A percentile compares a stretch with the other conserved stretches of the same genome.
phyloP scores from a whole-genome alignment of 257 asterid species.

The Primulina tabacum region DNA sequence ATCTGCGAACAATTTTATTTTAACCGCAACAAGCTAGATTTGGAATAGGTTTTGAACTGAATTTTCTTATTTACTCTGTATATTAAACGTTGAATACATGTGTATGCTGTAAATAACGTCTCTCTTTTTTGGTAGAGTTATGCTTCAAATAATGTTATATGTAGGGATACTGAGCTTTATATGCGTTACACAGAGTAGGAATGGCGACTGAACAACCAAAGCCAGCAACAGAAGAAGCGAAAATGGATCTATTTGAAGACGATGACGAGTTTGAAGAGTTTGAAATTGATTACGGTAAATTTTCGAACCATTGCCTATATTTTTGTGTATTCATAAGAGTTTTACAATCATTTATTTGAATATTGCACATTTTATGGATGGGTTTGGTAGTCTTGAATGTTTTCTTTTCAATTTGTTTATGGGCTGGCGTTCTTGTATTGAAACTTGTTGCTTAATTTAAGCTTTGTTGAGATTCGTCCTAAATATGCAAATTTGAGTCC shows the following conservation, averaged over 20 bases:
- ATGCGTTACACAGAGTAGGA: not conserved
- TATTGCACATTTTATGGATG: too few relatives aligned
- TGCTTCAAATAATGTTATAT: not conserved
- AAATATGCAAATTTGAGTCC: too few relatives aligned
- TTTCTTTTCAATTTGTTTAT: too few relatives aligned
- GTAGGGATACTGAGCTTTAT: not conserved
- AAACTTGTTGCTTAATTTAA: too few relatives aligned
- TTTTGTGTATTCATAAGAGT: not conserved
- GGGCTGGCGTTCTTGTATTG: too few relatives aligned
- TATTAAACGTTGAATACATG: not conserved
- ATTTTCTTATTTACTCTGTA: not conserved
- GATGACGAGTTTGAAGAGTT: constrained; percentile 92
- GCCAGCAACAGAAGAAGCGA: constrained; percentile 58
- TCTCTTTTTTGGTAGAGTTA: not conserved
- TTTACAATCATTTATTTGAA: not conserved
- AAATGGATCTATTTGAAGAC: constrained; percentile 78
- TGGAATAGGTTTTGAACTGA: not conserved
- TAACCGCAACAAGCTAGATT: not conserved
- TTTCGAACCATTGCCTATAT: not conserved
- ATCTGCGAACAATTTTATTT: not conserved
- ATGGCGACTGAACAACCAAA: constrained; percentile 77
- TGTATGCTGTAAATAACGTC: too few relatives aligned
- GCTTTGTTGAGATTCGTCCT: too few relatives aligned
- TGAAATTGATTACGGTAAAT: constrained; percentile 56
- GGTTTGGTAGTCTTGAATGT: too few relatives aligned